These are phyloP conservation scores for Wakefieldia striispora DNA, from an alignment of 768 basidiomycete genomes.

Conservation along the genomic window DNA sequence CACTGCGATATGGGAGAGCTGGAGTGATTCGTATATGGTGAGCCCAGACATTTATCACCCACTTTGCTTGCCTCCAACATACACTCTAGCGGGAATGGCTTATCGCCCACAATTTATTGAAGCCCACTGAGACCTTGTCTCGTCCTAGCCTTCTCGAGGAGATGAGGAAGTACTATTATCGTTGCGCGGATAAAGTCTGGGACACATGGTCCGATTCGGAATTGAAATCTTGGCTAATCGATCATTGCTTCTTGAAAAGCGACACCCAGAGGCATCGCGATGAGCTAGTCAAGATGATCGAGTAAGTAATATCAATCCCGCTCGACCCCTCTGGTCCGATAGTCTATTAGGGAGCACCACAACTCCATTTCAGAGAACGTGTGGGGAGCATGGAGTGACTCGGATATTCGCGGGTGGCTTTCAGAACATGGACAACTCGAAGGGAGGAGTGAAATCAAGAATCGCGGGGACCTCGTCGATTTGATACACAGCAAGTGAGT, in stretches of 20 bases:
- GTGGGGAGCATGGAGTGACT: slow-evolving; percentile 71
- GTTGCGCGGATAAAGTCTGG: slow-evolving; percentile 51
- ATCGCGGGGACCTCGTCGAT: slow-evolving; percentile 73
- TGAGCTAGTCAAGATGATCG: slow-evolving; percentile 72
- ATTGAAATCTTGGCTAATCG: slow-evolving; percentile 75
- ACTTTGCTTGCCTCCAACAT: neutral
- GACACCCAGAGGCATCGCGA: slow-evolving; percentile 66
- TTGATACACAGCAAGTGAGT: slow-evolving; percentile 69
- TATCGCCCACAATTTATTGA: slow-evolving; percentile 69
- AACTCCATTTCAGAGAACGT: slow-evolving; percentile 54
- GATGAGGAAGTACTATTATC: slow-evolving; percentile 83
- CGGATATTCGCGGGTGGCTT: slow-evolving; percentile 70
- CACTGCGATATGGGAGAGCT: slow-evolving; percentile 74
- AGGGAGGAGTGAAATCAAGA: slow-evolving; percentile 48
- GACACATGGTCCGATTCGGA: slow-evolving; percentile 76
- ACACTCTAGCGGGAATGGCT: slow-evolving; percentile 75
- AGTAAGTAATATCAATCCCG: slow-evolving; percentile 38
- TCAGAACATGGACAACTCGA: slow-evolving; percentile 67
- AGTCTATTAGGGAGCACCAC: slow-evolving; percentile 63
- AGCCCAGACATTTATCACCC: slow-evolving; percentile 17
- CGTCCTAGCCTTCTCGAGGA: slow-evolving; percentile 55
- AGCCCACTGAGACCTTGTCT: slow-evolving; percentile 51
- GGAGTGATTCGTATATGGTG: slow-evolving; percentile 85
- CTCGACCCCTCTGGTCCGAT: neutral
- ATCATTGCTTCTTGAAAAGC: slow-evolving; percentile 69